Evolutionary conservation across 2,329 filamentous ascomycete genomes (phyloP).

Genomic region (Penicillium sp.): DNA sequence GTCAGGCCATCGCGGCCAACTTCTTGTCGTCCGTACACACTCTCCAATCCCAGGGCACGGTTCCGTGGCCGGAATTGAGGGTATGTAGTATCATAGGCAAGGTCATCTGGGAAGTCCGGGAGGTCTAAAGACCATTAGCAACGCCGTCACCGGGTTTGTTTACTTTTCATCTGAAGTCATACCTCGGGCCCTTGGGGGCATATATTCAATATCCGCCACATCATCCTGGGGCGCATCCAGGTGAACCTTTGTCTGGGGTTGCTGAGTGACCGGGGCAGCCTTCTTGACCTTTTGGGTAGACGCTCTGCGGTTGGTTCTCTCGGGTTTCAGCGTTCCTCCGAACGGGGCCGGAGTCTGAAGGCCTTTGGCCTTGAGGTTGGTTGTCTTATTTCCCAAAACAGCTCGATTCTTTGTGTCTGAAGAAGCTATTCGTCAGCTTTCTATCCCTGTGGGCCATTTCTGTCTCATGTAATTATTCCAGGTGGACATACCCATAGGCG

Average conservation of each 20-base stretch:
- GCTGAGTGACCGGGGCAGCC: conserved; percentile 52
- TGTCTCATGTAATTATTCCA: not conserved
- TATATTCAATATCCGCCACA: conserved; percentile 83
- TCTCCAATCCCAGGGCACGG: conserved; percentile 53
- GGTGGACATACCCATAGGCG: conserved; percentile 69
- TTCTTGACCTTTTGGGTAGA: conserved; percentile 63
- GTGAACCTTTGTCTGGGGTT: conserved; percentile 49
- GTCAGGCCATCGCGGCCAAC: conserved; percentile 59
- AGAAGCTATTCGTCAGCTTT: conserved; percentile 1
- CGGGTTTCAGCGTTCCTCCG: conserved; percentile 58
- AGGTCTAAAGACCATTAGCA: conserved; percentile 52
- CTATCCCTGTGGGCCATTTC: not conserved
- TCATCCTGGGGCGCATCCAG: conserved; percentile 50
- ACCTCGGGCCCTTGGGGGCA: conserved; percentile 69
- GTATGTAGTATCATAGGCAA: conserved; percentile 51
- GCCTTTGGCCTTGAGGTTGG: conserved; percentile 79
- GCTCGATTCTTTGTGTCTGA: conserved; percentile 68
- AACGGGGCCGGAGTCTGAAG: conserved; percentile 68
- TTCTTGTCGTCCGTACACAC: conserved; percentile 51
- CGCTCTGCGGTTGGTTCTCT: conserved; percentile 63
- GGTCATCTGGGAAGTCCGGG: conserved; percentile 47
- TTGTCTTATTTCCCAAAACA: conserved; percentile 90
- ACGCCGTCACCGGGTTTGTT: not conserved
- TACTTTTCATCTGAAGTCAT: conserved; percentile 10
- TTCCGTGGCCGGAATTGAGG: conserved; percentile 56